Evolutionary conservation across 2,329 filamentous ascomycete genomes (phyloP).

Genomic region (Neoascochyta sp.): DNA sequence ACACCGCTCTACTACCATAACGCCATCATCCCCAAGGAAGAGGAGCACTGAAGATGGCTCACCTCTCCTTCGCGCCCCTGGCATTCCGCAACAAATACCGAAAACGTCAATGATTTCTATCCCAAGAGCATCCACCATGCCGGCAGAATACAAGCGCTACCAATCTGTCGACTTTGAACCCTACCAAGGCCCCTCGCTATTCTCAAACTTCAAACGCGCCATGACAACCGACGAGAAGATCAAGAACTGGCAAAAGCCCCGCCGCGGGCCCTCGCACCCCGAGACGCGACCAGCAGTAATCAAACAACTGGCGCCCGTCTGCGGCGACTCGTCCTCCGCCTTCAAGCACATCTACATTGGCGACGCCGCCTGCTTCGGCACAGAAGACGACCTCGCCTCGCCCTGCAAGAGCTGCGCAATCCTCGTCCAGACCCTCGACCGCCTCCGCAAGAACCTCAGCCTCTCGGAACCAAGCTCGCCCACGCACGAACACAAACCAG

Average conservation of each 20-base stretch:
- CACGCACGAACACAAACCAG: not conserved
- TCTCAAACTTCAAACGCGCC: constrained; percentile 18
- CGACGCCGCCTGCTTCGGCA: not conserved
- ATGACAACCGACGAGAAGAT: constrained; percentile 25
- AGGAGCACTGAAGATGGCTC: constrained; percentile 4
- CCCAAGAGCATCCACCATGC: constrained; percentile 21
- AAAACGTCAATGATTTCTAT: constrained; percentile 13
- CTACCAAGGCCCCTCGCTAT: constrained; percentile 17
- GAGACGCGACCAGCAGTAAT: not conserved
- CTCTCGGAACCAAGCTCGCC: constrained; percentile 2
- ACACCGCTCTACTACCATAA: not conserved
- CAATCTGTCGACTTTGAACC: constrained; percentile 17
- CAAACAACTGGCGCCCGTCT: constrained; percentile 10
- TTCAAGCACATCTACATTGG: constrained; percentile 18
- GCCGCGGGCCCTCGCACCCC: not conserved
- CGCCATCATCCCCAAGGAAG: not conserved
- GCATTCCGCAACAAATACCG: constrained; percentile 14
- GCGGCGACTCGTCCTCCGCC: constrained; percentile 10
- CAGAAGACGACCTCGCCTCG: constrained; percentile 1
- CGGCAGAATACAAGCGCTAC: constrained; percentile 6
- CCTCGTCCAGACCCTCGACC: constrained; percentile 19
- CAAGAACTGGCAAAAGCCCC: constrained; percentile 13
- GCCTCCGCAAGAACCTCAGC: constrained; percentile 18
- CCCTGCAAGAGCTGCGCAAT: constrained; percentile 24
- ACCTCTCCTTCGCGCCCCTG: constrained; percentile 23